Evolutionary conservation across 352 stramenopile genomes (phyloP), one percentile per base, ranked within the genome.

Genomic region (Pythium plurisporium): DNA sequence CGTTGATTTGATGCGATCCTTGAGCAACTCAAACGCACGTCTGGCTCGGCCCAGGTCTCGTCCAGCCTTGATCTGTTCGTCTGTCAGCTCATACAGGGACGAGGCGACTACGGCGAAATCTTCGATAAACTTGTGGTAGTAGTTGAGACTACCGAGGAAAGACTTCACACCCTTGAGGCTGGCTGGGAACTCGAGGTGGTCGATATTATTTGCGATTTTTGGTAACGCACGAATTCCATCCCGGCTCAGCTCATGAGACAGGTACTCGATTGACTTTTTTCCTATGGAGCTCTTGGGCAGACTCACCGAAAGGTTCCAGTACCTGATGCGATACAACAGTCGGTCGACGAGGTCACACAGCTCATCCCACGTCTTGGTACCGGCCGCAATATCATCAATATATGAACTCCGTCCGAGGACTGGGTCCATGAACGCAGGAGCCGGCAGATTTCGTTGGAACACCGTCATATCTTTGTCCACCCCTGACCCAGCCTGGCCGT

Each of bases 121-220:
- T 25, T 62, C 46, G 36, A 67, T 62, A 23, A 67, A 67, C 52
- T 59, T 52, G 41, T 62, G 22, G 41, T 67, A 62, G 41, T 62
- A 63, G 25, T 59, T 62, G 20, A 67, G 29, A n/a, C 37, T 59
- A 15, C 59, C 52, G 1, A 62, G 19, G 40, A 67, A 67, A 3
- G 27, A 59, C 59, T 67, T 51, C 5, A 62, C 52, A 12, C 52
- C 59, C 15, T 54, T 57, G 9, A 59, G 40, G 15, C 30, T 59
- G 12, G 26, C 43, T 12, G 59, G 59, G 38, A 62, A 67, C 14
- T 4, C 2, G 7, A 59, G 20, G 0, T 53, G 5, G 8, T 38
- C 6, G 0, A 54, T 4, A 4, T 11, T 19, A 26, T 62, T 62
- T 0, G 12, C 45, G 4, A 55, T 33, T 26, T 53, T 56, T 7